These are phyloP conservation scores for Quercus glauca DNA, from an alignment of 306 rosid species.

Conservation along the genomic window DNA sequence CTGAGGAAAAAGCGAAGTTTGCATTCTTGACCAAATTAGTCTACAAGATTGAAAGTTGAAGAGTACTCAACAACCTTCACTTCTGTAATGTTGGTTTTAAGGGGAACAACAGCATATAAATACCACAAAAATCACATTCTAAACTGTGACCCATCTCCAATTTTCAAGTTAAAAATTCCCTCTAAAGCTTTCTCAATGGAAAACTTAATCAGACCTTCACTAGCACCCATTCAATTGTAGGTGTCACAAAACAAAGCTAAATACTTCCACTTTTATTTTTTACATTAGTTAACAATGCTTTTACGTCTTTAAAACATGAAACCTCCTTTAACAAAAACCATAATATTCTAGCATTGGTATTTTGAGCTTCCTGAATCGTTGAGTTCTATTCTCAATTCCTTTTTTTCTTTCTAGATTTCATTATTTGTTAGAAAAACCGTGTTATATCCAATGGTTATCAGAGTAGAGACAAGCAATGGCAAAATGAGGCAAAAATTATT, in stretches of 20 bases:
- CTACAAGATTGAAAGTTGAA: constrained; percentile 9
- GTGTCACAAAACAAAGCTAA: not conserved
- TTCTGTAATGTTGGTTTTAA: not conserved
- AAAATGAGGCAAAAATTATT: too few species aligned
- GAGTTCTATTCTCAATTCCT: not conserved
- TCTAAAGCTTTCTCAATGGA: too few species aligned
- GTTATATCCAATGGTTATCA: not conserved
- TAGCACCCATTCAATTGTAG: not conserved
- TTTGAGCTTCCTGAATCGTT: not conserved
- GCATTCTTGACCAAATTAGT: not conserved
- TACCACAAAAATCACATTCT: constrained; percentile 7
- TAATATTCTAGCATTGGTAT: not conserved
- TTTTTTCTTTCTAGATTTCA: not conserved
- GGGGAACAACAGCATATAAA: not conserved
- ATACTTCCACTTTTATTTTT: not conserved
- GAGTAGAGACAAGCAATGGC: not conserved
- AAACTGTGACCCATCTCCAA: not conserved
- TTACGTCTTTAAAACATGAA: not conserved
- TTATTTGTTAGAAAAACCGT: not conserved
- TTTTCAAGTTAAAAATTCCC: not conserved
- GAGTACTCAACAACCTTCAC: not conserved
- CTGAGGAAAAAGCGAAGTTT: not conserved
- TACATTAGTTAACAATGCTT: not conserved
- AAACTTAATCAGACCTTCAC: too few species aligned
- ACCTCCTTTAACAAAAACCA: not conserved